Percentiles rank a stretch among this genome's conserved stretches.
These are phyloP conservation scores for Hymenoscyphus scutula DNA, from an alignment of 2,329 filamentous ascomycete genomes.

Conservation along the genomic window DNA sequence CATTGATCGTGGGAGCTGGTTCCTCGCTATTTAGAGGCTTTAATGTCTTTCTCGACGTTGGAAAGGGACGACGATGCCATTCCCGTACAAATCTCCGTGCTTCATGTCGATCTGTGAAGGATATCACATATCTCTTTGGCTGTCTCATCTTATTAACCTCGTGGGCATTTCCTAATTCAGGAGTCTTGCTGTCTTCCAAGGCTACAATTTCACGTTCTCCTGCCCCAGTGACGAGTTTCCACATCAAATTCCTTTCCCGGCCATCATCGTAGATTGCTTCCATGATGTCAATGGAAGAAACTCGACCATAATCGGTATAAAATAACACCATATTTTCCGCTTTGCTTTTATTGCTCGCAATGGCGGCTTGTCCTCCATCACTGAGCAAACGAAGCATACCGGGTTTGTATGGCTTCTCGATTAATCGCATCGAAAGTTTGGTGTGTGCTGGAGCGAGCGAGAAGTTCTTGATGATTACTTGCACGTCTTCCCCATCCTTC, in stretches of 20 bases:
- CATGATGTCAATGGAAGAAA: slow-evolving; percentile 22
- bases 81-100: slow-evolving; percentile 46
- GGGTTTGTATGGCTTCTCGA: slow-evolving; percentile 38
- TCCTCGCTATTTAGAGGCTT: slow-evolving; percentile 35
- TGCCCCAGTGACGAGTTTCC: slow-evolving; percentile 28
- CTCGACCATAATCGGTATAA: slow-evolving; percentile 25
- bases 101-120: slow-evolving; percentile 34
- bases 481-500: slow-evolving; percentile 46
- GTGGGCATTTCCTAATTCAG: slow-evolving; percentile 7
- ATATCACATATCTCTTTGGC: slow-evolving; percentile 31
- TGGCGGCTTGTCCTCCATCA: slow-evolving; percentile 34
- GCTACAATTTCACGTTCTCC: slow-evolving; percentile 15
- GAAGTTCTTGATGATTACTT: slow-evolving; percentile 47
- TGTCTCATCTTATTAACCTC: slow-evolving; percentile 3
- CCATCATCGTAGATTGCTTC: slow-evolving; percentile 32
- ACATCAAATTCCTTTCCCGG: slow-evolving; percentile 34
- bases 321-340: slow-evolving; percentile 33
- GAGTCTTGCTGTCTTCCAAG: slow-evolving; percentile 9
- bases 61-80: slow-evolving; percentile 51
- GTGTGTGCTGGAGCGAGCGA: slow-evolving; percentile 46
- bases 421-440: slow-evolving; percentile 36
- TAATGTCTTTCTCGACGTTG: slow-evolving; percentile 32
- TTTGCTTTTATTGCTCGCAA: slow-evolving; percentile 21
- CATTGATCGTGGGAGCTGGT: slow-evolving; percentile 41
- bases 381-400: slow-evolving; percentile 38